Evolutionary conservation across 139 green algal genomes (phyloP).

Genomic region (Nannochloris sp.): DNA sequence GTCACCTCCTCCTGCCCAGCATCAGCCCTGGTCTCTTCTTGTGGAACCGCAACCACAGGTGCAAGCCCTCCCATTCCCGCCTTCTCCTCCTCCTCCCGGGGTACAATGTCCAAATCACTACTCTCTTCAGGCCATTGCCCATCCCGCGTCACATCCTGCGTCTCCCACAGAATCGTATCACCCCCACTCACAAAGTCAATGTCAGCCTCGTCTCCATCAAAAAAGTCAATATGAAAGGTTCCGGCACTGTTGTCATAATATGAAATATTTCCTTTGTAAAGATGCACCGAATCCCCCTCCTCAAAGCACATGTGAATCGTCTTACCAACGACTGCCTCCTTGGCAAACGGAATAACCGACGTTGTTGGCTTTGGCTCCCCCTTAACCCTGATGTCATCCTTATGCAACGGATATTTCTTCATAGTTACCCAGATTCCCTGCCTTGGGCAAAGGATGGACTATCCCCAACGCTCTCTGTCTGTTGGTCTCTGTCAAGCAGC

Average conservation of each 20-base stretch:
- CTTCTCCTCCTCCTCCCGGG: too few species aligned
- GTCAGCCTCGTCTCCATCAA: background rate
- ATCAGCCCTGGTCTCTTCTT: background rate
- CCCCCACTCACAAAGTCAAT: background rate
- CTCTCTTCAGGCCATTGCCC: background rate
- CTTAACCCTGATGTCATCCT: too few species aligned
- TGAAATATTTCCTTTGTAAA: background rate
- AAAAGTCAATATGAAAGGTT: background rate
- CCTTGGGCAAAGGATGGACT: too few species aligned
- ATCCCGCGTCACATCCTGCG: background rate
- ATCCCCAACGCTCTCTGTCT: too few species aligned
- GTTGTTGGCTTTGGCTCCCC: background rate
- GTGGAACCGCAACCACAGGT: background rate
- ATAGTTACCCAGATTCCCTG: too few species aligned
- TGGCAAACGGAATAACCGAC: background rate
- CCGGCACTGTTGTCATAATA: background rate
- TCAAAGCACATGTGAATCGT: background rate
- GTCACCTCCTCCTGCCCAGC: background rate
- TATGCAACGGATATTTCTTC: too few species aligned
- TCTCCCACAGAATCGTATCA: background rate
- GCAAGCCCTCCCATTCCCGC: background rate
- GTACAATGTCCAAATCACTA: too few species aligned
- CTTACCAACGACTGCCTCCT: background rate
- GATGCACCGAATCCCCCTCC: background rate
- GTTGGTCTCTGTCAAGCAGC: too few species aligned